Base-by-base conservation (phyloP, 148 eudicot species). In the Silene conica region DNA sequence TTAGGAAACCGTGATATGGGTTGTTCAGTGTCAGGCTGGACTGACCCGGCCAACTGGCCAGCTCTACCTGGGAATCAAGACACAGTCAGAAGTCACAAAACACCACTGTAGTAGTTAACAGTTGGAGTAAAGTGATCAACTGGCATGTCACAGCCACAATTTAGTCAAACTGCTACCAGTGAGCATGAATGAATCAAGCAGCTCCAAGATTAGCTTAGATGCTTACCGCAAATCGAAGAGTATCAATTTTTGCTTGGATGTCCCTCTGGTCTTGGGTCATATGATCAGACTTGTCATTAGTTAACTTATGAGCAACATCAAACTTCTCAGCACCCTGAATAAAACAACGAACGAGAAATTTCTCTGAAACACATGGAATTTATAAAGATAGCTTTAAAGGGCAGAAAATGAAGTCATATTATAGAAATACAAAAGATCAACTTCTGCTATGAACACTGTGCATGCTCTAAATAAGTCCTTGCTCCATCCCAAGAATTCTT, bases 161-260 rank as follows among this genome's bases (percentile, higher is more conserved):
- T 34, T 11, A 21, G 26, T 48, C 34, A 5, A 50, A 15, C 31
- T 71, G 38, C 22, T 7, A 43, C 20, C 38, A 60, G 52, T 14
- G 59, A n/a, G 57, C 70, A 71, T 52, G 13, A 41, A 41, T 68
- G 16, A 19, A 25, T 41, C 21, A 63, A 9, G 34, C 58, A 25
- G 26, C 48, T 11, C 38, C 5, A 60, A 28, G 6, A 21, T 56
- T 64, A 21, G 75, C 61, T 66, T 41, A 69, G 72, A 72, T 34
- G 28, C 78, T 70, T 80, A 95, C 99, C 87, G 90, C 91, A 71
- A 95, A 95, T n/a, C 94, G 91, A 20, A 95, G 92, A 78, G 77
- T 74, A 73, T 77, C 82, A 11, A 69, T 19, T 28, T 76, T 60
- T 57, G 73, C 75, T 73, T 74, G 82, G 26, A 82, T 66, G 61